Base-by-base conservation (phyloP, 2,329 filamentous ascomycete genomes). In the Clarireedia monteithiana region DNA sequence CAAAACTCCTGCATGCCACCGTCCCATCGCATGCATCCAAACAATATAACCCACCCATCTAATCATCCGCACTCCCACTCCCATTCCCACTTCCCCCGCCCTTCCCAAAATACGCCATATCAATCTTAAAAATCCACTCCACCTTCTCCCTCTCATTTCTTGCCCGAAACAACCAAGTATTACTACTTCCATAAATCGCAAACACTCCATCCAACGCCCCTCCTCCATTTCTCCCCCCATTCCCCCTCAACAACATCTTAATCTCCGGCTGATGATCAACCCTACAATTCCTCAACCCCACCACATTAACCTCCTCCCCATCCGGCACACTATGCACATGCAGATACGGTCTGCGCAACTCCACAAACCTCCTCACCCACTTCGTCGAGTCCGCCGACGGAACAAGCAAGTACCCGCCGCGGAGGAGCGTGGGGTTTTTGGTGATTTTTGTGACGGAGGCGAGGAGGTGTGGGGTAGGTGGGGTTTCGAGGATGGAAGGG, bases 41-140 rank as follows among this genome's bases (percentile, higher is more conserved):
- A 20, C 20, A 20, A 20, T 20, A 20, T 10, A 39, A 14, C n/a
- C 44, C 30, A 53, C 40, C 24, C 38, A n/a, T 30, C 39, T 44
- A 12, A 2, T 44, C 44, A 17, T 34, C 23, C 26, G 40, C 23
- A 48, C 24, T 46, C 5, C 50, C 23, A 48, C 24, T 46, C 5
- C 40, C 48, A 39, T 36, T 34, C 6, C 15, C 38, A 40, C 17
- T 15, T 12, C 51, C 27, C 1, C 51, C 51, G 1, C 62, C 62
- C 20, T 58, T 59, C 6, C 67, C 66, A 55, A 70, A 69, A 61
- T 69, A 70, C 36, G 63, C 66, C 75, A 96, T 88, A 72, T 99
- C 94, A 64, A 99, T 90, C 67, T 88, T 86, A 71, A 95, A 81
- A 64, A 99, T 96, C 94, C 94, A 99, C 70, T 97, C 94, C 64